Percentiles rank a stretch among this genome's conserved stretches.
Evolutionary conservation across 2,329 filamentous ascomycete species (phyloP).

Genomic region (Nigrospora oryzae): DNA sequence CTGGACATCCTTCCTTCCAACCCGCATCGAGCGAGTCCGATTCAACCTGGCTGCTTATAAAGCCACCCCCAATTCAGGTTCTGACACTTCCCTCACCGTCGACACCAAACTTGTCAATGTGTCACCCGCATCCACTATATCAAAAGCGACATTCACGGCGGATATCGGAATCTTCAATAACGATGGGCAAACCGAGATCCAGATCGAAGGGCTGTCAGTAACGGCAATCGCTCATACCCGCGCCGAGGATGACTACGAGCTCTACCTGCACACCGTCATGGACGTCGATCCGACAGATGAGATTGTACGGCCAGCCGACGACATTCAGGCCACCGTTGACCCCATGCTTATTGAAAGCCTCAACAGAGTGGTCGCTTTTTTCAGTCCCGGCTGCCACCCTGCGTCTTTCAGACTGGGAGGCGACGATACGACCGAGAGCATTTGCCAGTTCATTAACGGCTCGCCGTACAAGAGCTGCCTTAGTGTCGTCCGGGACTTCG

Average conservation of each 20-base stretch:
- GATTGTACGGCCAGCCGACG: slow-evolving; percentile 15
- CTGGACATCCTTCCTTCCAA: slow-evolving; percentile 33
- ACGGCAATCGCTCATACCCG: slow-evolving; percentile 15
- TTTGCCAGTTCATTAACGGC: slow-evolving; percentile 20
- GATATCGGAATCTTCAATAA: slow-evolving; percentile 20
- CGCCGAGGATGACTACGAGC: slow-evolving; percentile 18
- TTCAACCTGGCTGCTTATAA: slow-evolving; percentile 26
- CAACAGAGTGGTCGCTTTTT: slow-evolving; percentile 24
- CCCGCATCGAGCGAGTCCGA: slow-evolving; percentile 20
- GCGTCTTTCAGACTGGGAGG: no score
- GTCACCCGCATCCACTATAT: slow-evolving; percentile 5
- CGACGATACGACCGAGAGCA: neutral
- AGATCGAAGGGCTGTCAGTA: slow-evolving; percentile 18
- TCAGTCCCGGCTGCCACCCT: slow-evolving; percentile 1
- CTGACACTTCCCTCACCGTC: slow-evolving; percentile 18
- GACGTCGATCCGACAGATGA: slow-evolving; percentile 32
- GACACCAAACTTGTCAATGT: slow-evolving; percentile 17
- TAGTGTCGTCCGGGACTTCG: slow-evolving; percentile 16
- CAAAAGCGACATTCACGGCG: slow-evolving; percentile 20
- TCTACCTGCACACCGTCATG: slow-evolving; percentile 21
- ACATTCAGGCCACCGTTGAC: slow-evolving; percentile 3
- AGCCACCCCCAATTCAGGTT: neutral
- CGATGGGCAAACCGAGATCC: slow-evolving; percentile 13
- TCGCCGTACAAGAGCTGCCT: slow-evolving; percentile 23
- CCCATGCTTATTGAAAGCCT: slow-evolving; percentile 24